Conservation (phyloP, 176 grass and related monocot species). For the Aegilops bicornis region DNA sequence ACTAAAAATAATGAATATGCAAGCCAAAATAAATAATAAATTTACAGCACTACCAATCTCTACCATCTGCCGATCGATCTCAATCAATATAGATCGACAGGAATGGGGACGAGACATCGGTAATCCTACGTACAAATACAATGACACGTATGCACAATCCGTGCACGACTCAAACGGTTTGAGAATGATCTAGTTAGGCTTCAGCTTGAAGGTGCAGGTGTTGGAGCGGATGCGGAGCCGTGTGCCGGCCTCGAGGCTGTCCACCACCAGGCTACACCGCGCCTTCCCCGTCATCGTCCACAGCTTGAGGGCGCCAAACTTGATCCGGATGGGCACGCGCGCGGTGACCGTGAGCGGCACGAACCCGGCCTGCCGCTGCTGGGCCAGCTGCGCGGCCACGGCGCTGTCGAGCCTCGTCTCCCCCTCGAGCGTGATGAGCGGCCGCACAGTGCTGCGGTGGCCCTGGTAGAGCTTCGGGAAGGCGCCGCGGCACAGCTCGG, state of each 20-base stretch:
- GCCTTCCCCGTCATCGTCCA: constrained; percentile 69
- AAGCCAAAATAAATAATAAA: not conserved
- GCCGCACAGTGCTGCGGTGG: constrained; percentile 61
- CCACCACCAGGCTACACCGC: constrained; percentile 50
- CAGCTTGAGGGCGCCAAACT: constrained; percentile 76
- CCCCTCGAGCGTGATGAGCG: constrained; percentile 43
- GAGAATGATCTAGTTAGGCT: constrained; percentile 30
- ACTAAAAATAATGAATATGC: not conserved
- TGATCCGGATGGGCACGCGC: constrained; percentile 62
- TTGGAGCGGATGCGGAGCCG: constrained; percentile 66
- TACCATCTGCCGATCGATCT: not conserved
- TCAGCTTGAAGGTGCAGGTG: constrained; percentile 79
- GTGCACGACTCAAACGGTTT: not conserved
- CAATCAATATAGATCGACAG: not conserved
- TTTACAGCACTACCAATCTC: not conserved
- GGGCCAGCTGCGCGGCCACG: constrained; percentile 39
- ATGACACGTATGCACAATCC: not conserved
- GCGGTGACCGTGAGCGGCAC: constrained; percentile 59
- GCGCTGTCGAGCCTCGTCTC: constrained; percentile 47
- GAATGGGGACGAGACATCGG: constrained; percentile 10
- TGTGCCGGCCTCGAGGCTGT: constrained; percentile 37
- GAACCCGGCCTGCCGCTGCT: constrained; percentile 46
- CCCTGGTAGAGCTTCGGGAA: constrained; percentile 93
- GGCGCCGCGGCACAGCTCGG: constrained; percentile 54
- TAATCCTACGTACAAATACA: not conserved